Evolutionary conservation across 2,329 filamentous ascomycete species (phyloP), one percentile per base, ranked within the genome.

Genomic region (Westerdykella ornata): DNA sequence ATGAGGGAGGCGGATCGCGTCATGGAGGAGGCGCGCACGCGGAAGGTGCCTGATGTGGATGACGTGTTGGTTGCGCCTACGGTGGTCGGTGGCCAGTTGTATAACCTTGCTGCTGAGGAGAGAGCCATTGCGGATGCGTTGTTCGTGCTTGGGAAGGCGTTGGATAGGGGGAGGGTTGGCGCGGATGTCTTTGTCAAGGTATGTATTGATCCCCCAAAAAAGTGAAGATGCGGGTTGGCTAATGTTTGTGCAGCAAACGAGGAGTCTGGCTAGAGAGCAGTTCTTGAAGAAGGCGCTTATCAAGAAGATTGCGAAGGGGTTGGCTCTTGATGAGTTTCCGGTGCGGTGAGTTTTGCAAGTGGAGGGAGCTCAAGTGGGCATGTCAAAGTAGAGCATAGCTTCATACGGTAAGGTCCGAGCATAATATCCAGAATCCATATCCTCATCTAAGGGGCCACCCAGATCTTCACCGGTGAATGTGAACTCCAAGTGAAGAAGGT

Each of bases 61-160:
- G 88, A 94, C 45, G 76, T 97, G 26, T 73, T 98, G 2, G 87
- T 96, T n/a, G 88, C 89, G 3, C 88, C 90, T 1, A 96, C 88
- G 0, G 84, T 96, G 1, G 92, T 96, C 4, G 87, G 85, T 0
- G 89, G 90, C 51, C 92, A 98, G 71, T 71, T 98, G 16, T 98
- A 97, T 66, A 81, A 82, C 36, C 73, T 94, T 2, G 86, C 89
- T 19, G 88, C 88, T 1, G 92, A 98, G 61, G 90, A 96, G 68
- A 77, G 84, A 51, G 88, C 85, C 2, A 77, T 94, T 36, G 84
- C 84, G 22, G 90, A 96, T 62, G 85, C 88, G 2, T 80, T 97
- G 48, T 94, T 92, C 59, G 82, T 88, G 47, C 71, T 94, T 12
- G 84, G 84, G 1, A 72, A 82, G 42, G 86, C 82, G 1, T 75